phyloP scores from a whole-genome alignment of 2,329 filamentous ascomycete genomes.

The Claviceps citrina region DNA sequence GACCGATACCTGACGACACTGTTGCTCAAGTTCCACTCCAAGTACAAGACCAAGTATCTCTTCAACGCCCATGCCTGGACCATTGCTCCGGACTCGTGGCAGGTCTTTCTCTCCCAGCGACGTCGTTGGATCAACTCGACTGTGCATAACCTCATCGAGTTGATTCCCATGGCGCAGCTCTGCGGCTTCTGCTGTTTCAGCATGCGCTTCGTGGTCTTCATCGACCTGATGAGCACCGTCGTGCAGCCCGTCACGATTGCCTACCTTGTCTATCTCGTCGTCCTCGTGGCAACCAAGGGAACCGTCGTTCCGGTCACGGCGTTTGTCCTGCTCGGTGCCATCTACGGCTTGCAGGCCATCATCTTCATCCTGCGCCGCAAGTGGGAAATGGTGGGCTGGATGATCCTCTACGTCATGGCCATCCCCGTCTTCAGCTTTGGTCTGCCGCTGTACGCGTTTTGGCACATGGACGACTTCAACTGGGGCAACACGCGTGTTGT shows the following conservation, averaged over 20 bases:
- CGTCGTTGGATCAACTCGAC: constrained; percentile 99
- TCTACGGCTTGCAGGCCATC: constrained; percentile 91
- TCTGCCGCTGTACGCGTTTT: constrained; percentile 88
- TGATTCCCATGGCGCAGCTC: constrained; percentile 82
- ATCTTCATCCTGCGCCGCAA: constrained; percentile 94
- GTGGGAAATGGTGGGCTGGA: constrained; percentile 99
- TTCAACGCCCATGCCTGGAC: constrained; percentile 89
- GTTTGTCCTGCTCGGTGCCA: constrained; percentile 82
- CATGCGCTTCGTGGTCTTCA: constrained; percentile 94
- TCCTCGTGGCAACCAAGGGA: constrained; percentile 46
- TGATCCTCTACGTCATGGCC: constrained; percentile 86
- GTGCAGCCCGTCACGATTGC: constrained; percentile 82
- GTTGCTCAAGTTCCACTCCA: constrained; percentile 77
- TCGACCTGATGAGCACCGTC: constrained; percentile 82
- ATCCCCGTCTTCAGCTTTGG: constrained; percentile 84
- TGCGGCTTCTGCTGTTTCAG: constrained; percentile 99
- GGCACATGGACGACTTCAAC: constrained; percentile 99
- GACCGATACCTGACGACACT: constrained; percentile 95
- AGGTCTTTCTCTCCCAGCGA: constrained; percentile 91
- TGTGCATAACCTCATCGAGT: constrained; percentile 90
- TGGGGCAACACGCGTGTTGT: constrained; percentile 99
- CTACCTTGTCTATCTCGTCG: constrained; percentile 82
- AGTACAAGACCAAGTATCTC: constrained; percentile 98
- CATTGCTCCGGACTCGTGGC: constrained; percentile 86
- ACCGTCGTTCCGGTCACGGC: constrained; percentile 64